Evolutionary conservation across 2,329 filamentous ascomycete species (phyloP), one percentile per base, ranked within the genome.

Genomic region (Pochonia chlamydosporia): DNA sequence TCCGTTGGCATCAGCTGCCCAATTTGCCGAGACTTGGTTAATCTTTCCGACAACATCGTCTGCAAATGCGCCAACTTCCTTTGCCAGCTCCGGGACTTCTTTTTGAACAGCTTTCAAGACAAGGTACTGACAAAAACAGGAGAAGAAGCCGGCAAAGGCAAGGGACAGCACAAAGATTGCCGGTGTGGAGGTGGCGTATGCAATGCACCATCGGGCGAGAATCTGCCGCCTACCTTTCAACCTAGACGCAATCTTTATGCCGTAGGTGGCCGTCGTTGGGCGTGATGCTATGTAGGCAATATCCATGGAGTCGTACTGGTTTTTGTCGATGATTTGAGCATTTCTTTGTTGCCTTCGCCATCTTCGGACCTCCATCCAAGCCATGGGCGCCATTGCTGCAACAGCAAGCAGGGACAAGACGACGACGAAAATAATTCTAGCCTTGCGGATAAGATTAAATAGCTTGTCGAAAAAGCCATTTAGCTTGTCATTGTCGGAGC

Each of bases 161-260:
- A 96, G 81, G 5, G 85, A 84, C 6, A 96, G 76, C 5, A 96
- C 80, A 58, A 96, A 91, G n/a, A 96, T 72, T 16, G 90, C 91
- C 0, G 89, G 81, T 0, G 85, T 69, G 1, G 90, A 90, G 0
- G 90, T 96, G n/a, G 83, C 84, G 62, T 96, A 96, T 8, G 91
- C 87, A 52, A 93, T 73, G 44, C 82, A 81, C 90, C 91, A 96
- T 52, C 91, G 82, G 9, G 83, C 76, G 36, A 96, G 75, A 40
- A 87, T 79, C 63, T 89, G 84, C 44, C 80, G 77, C 55, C 84
- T 69, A 65, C 79, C 66, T 45, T 78, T 79, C 67, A 92, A 82
- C 49, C 72, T 76, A 44, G 76, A 77, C 6, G 87, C 81, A 18
- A 87, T 56, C 66, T 79, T 84, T 62, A 96, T 78, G 35, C 91